Evolutionary conservation across 2,329 filamentous ascomycete species (phyloP), one percentile per base, ranked within the genome.

Genomic region (Aspergillus novoparasiticus): DNA sequence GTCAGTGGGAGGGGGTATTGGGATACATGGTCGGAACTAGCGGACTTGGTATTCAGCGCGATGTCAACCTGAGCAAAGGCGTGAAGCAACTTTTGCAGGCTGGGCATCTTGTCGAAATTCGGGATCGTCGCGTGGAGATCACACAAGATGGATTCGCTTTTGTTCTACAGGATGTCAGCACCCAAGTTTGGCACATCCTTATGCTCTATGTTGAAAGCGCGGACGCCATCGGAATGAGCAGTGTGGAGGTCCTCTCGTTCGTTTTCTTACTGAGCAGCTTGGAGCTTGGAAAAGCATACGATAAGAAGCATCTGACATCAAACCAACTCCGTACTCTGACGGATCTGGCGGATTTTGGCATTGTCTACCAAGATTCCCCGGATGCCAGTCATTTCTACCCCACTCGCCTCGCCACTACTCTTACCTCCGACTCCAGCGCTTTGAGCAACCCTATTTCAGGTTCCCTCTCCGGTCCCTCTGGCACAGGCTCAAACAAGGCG

Each of bases 81-180:
- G 96, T 98, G 34, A 96, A 94, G 78, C 87, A 91, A 67, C 85
- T 99, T 48, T 85, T 99, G 55, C 84, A 93, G 69, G 86, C 88
- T 1, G 95, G 95, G 3, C 86, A 90, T 58, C 87, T 98, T 10
- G 93, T 99, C 23, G 89, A 93, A 73, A 79, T 82, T 9, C 78
- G 79, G 41, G 80, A 82, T 51, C 79, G 80, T 28, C 77, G 79
- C 60, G 84, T 93, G 11, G 87, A 87, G 59, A 99, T 99, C 71
- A 99, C 95, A 0, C 90, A 97, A 74, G 89, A 92, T 3, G 95
- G 95, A 9, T 99, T 99, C 75, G 94, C 92, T 0, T 99, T 99
- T 73, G 83, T 99, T 61, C 84, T 99, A 10, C 94, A 98, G 73
- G 94, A 97, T 74, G 90, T 94, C 63, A 98, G 97, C 76, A 93